These are phyloP conservation scores for Citrus glauca DNA, from an alignment of 345 rosid genomes.

Conservation along the genomic window DNA sequence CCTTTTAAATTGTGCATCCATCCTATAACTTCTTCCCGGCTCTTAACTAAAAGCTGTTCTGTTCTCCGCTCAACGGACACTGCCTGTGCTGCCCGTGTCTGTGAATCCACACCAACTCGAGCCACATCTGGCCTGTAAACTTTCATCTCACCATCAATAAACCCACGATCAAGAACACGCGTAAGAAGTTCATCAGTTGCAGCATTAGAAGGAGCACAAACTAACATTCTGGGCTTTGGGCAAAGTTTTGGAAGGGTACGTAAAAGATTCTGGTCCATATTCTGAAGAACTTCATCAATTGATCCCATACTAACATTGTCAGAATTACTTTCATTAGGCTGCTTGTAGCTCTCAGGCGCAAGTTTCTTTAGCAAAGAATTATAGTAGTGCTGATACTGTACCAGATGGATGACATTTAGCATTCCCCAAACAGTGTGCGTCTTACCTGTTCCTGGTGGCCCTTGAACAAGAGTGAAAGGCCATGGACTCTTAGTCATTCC, in stretches of 20 bases:
- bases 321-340: slow-evolving; percentile 62
- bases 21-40: slow-evolving; percentile 80
- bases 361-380: slow-evolving; percentile 88
- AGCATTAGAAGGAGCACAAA: slow-evolving; percentile 99
- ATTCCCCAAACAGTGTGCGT: slow-evolving; percentile 99
- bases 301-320: slow-evolving; percentile 70
- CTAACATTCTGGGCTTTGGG: slow-evolving; percentile 96
- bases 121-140: slow-evolving; percentile 98
- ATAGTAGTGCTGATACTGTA: slow-evolving; percentile 98
- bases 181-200: slow-evolving; percentile 98
- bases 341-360: slow-evolving; percentile 97
- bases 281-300: slow-evolving; percentile 98
- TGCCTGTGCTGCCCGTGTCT: slow-evolving; percentile 97
- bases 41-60: slow-evolving; percentile 74
- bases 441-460: slow-evolving; percentile 99
- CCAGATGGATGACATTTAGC: slow-evolving; percentile 99
- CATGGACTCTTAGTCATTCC: slow-evolving; percentile 81
- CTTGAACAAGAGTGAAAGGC: slow-evolving; percentile 99
- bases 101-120: slow-evolving; percentile 97
- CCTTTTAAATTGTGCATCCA: slow-evolving; percentile 79
- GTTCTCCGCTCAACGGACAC: slow-evolving; percentile 99
- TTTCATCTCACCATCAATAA: slow-evolving; percentile 99
- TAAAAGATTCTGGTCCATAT: slow-evolving; percentile 95
- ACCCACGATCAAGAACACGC: slow-evolving; percentile 98
- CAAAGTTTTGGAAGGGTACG: slow-evolving; percentile 95